Percentiles rank a stretch among this genome's conserved stretches.
These are phyloP conservation scores for Monilinia fructigena DNA, from an alignment of 2,329 filamentous ascomycete genomes.

Conservation along the genomic window DNA sequence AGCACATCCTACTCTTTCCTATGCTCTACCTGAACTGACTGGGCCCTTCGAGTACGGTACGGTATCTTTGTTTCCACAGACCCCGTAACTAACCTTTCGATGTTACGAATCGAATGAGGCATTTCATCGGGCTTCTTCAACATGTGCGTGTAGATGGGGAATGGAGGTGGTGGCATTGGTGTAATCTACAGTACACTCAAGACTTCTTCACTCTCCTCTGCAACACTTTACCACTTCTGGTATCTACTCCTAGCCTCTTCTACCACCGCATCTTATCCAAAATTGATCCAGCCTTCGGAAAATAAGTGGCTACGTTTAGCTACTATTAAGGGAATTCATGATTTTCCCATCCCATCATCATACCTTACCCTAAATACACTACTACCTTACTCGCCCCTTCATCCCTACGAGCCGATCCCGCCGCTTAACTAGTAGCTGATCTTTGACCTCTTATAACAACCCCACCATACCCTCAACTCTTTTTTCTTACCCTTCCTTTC, in stretches of 20 bases:
- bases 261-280: not conserved
- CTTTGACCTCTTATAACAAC: slow-evolving; percentile 24
- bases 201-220: not conserved
- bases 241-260: slow-evolving; percentile 20
- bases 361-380: not conserved
- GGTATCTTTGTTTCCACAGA: slow-evolving; percentile 4
- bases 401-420: slow-evolving; percentile 22
- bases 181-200: slow-evolving; percentile 2
- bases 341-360: slow-evolving; percentile 20
- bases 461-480: slow-evolving; percentile 22
- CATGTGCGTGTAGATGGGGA: slow-evolving; percentile 2
- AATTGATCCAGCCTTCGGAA: slow-evolving; percentile 1
- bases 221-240: slow-evolving; percentile 19
- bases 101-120: slow-evolving; percentile 15
- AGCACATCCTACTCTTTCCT: not conserved
- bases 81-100: slow-evolving; percentile 18
- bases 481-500: slow-evolving; percentile 35
- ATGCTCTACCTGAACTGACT: not conserved
- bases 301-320: slow-evolving; percentile 15
- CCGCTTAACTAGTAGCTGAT: slow-evolving; percentile 22
- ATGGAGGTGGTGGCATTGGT: slow-evolving; percentile 20
- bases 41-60: not conserved
- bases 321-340: slow-evolving; percentile 17
- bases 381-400: slow-evolving; percentile 12
- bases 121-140: slow-evolving; percentile 6